Percentiles rank a stretch among this genome's conserved stretches.
phyloP scores from a whole-genome alignment of 1,139 yeast genomes.

The Lodderomyces oxycetoniae region DNA sequence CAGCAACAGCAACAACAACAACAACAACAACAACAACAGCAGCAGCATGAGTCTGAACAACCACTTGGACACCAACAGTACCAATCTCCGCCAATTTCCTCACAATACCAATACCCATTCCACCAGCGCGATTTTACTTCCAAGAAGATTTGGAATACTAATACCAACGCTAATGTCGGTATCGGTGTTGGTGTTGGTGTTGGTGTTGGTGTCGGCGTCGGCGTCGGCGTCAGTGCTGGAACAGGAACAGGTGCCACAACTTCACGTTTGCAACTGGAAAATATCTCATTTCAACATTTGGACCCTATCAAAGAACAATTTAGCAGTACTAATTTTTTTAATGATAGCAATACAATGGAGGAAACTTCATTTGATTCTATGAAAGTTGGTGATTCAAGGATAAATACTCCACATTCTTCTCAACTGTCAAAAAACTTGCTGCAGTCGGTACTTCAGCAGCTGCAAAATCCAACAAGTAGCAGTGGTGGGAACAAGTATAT shows the following conservation, averaged over 20 bases:
- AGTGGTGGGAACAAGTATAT: constrained; percentile 5
- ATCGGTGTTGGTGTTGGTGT: no score
- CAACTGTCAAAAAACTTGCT: not conserved
- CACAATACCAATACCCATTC: not conserved
- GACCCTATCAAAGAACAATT: not conserved
- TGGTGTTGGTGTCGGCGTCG: no score
- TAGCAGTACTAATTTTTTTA: not conserved
- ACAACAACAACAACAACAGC: not conserved
- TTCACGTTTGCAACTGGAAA: not conserved
- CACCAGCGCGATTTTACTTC: constrained; percentile 3
- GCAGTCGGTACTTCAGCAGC: not conserved
- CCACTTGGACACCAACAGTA: not conserved
- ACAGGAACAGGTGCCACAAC: no score
- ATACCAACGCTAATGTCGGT: no score
- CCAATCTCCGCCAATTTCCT: not conserved
- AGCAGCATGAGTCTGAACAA: not conserved
- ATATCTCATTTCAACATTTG: not conserved
- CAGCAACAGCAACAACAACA: constrained; percentile 5
- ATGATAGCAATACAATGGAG: not conserved
- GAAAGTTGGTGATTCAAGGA: not conserved
- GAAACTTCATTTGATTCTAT: constrained; percentile 1
- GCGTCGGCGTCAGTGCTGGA: no score
- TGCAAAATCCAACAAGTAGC: not conserved
- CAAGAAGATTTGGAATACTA: constrained; percentile 10
- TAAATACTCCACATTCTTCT: not conserved